phyloP scores from a whole-genome alignment of 352 stramenopile genomes.

The Phytophthora agathidicida region DNA sequence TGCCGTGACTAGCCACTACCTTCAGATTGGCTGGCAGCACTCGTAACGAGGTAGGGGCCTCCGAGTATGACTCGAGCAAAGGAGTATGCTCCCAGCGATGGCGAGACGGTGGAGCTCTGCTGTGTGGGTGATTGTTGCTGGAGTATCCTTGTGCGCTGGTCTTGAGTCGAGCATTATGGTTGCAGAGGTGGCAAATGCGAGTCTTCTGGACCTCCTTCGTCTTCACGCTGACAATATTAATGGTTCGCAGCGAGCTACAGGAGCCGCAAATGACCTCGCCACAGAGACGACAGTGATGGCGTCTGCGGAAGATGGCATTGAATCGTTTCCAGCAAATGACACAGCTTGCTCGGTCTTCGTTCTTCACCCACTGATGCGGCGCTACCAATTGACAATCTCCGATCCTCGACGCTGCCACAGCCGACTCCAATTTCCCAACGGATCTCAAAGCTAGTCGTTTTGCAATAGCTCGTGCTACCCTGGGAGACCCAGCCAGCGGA shows the following conservation, averaged over 20 bases:
- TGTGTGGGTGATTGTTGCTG: slow-evolving; percentile 20
- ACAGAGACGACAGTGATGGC: slow-evolving; percentile 72
- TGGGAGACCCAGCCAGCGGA: slow-evolving; percentile 29
- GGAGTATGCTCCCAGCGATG: slow-evolving; percentile 28
- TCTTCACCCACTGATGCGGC: slow-evolving; percentile 67
- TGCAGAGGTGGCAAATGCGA: slow-evolving; percentile 73
- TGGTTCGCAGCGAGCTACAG: slow-evolving; percentile 54
- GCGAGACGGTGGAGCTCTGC: slow-evolving; percentile 21
- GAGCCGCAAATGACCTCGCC: slow-evolving; percentile 67
- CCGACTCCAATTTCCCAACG: slow-evolving; percentile 52
- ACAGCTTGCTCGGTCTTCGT: slow-evolving; percentile 58
- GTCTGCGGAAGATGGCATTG: slow-evolving; percentile 54
- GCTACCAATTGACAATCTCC: slow-evolving; percentile 47
- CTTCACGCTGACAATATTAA: slow-evolving; percentile 35
- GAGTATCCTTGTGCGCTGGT: slow-evolving; percentile 37
- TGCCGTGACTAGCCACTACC: slow-evolving; percentile 7
- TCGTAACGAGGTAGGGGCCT: slow-evolving; percentile 12
- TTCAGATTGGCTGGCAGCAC: slow-evolving; percentile 23
- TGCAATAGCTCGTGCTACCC: slow-evolving; percentile 45
- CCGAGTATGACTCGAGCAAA: slow-evolving; percentile 16
- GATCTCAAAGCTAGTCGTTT: slow-evolving; percentile 52
- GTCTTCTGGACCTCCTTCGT: slow-evolving; percentile 55
- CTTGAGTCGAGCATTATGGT: slow-evolving; percentile 51
- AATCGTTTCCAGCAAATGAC: slow-evolving; percentile 77
- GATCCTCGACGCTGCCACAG: slow-evolving; percentile 53